Evolutionary conservation across 1,139 yeast species (phyloP), one percentile per base, ranked within the genome.

Genomic region (Dujonia santamariae): DNA sequence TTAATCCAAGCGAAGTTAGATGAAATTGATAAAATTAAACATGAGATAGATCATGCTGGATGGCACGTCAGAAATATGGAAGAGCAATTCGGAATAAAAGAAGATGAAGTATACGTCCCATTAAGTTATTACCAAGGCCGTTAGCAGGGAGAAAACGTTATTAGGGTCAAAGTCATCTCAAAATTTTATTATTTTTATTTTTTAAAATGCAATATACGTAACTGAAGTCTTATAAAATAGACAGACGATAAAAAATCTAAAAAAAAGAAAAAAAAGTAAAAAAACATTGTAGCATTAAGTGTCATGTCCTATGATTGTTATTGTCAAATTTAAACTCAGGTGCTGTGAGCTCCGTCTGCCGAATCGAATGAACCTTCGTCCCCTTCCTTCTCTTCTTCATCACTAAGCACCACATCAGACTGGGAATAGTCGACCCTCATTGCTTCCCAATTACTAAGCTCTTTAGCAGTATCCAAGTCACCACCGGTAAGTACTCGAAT

Each of bases 401-500:
- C 23, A 12, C 15, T 22, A 21, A 18, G 20, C 15, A 4, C 31
- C 3, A 9, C 9, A 15, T 23, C 26, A n/a, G n/a, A n/a, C n/a
- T n/a, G n/a, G n/a, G n/a, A n/a, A n/a, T n/a, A n/a, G n/a, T 53
- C 53, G 13, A 61, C 42, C 30, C 58, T 58, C 23, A 51, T 42
- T 31, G 59, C 56, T 40, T 67, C 73, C 74, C 74, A 67, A 31
- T 61, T 59, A 36, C 59, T 60, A 18, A 65, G 43, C 29, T 59
- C 65, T 28, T 54, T 50, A 15, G 53, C 43, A 34, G 52, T 54
- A 9, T 50, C 48, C 37, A 67, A 47, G 41, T 67, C 74, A 6
- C 75, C 75, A 20, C 84, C 84, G 4, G 87, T 80, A 19, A 82
- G 67, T 0, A 75, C 76, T 38, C 86, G 59, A 29, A 80, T 79